Evolutionary conservation across 164 flowering plant genomes (phyloP), one percentile per base, ranked within the genome.

Genomic region (Tetracentron sinense): DNA sequence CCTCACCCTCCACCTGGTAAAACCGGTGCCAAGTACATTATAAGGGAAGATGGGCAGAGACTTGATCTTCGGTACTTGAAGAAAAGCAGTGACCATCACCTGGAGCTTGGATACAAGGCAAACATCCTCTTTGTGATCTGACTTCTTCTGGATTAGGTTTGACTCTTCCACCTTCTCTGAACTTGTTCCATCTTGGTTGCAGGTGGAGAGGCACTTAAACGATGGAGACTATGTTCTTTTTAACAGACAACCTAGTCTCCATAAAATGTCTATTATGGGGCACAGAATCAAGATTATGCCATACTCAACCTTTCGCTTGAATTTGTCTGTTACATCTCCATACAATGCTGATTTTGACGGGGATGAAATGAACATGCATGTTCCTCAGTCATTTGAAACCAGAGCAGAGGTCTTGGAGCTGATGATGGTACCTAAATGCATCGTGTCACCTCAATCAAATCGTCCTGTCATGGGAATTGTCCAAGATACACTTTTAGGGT

Each of bases 301-400:
- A 11, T 94, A 91, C 62, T 94, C 99, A 20, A 94, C 99, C 11
- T 94, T 94, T 72, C 85, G 99, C 4, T 71, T 95, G 62, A 95
- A 95, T 64, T 80, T 95, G 59, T 92, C 99, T 56, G 99, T 95
- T 11, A 95, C 99, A 15, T 86, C 99, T 7, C 99, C 99, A 20
- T 95, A 95, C 70, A 95, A 95, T 85, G 99, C 99, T 76, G 99
- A 95, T 84, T 92, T 95, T 81, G 99, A 95, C 81, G 99, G 99
- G 22, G 99, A 95, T 77, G 99, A 95, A 73, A 95, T 95, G 99
- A 95, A 95, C 66, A 95, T 92, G 97, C 99, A 95, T 67, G 99
- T 95, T 61, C 99, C 99, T 54, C 99, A 95, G 75, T 95, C 99
- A 52, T 95, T 92, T 87, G 99, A 92, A 74, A 92, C 99, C 21